A percentile compares a stretch with the other conserved stretches of the same genome.
phyloP scores from a whole-genome alignment of 345 rosid genomes.

The Pistacia atlantica region DNA sequence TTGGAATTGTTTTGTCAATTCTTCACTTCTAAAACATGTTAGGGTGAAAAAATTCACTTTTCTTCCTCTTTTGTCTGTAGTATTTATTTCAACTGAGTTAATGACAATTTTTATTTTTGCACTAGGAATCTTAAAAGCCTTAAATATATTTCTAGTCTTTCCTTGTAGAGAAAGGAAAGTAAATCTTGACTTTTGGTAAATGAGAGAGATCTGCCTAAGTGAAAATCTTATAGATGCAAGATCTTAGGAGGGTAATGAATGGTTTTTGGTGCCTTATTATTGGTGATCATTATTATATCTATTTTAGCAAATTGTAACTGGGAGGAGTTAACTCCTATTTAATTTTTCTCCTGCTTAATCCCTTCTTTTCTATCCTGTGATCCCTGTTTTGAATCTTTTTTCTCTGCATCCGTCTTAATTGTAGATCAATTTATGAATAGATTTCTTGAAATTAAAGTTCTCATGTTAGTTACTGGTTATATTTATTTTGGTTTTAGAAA shows the following conservation, averaged over 20 bases:
- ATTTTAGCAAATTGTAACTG: not conserved
- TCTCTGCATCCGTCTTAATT: not conserved
- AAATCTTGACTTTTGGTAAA: conserved; percentile 1
- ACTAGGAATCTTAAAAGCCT: too few relatives aligned
- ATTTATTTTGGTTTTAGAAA: conserved; percentile 58
- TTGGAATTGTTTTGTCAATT: too few relatives aligned
- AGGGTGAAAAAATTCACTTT: too few relatives aligned
- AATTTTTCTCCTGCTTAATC: not conserved
- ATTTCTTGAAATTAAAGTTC: conserved; percentile 22
- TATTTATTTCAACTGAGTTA: too few relatives aligned
- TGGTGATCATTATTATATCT: not conserved
- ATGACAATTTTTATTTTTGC: too few relatives aligned
- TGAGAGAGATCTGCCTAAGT: not conserved
- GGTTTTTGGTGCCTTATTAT: not conserved
- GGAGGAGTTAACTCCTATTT: not conserved
- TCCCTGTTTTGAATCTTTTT: not conserved
- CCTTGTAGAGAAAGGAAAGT: not conserved
- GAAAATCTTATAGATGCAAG: not conserved
- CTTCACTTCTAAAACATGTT: too few relatives aligned
- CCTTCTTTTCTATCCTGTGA: not conserved
- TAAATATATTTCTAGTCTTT: too few relatives aligned
- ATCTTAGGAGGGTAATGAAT: not conserved
- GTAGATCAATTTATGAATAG: not conserved
- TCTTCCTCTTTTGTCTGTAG: too few relatives aligned
- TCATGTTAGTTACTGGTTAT: conserved; percentile 34